Percentiles rank a stretch among this genome's conserved stretches.
Evolutionary conservation across 164 flowering plant species (phyloP).

Genomic region (Tetracentron sinense): DNA sequence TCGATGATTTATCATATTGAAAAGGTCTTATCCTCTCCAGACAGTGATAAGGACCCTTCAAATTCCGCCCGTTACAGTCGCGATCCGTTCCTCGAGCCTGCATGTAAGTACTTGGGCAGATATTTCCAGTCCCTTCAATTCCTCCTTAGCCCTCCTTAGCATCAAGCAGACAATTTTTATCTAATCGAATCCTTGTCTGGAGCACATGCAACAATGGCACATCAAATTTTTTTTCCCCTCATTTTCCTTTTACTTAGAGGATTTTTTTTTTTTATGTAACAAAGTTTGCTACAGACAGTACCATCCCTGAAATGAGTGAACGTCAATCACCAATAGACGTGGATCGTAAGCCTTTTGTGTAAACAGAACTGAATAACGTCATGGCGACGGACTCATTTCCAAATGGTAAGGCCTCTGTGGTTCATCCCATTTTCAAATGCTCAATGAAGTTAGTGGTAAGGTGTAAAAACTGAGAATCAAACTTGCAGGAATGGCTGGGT

Average conservation of each 20-base stretch:
- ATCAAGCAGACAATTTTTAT: not conserved
- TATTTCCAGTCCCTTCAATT: too few species aligned
- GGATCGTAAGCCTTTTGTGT: not conserved
- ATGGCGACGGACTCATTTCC: not conserved
- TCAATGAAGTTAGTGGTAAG: not conserved
- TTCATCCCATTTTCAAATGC: not conserved
- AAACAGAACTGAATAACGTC: not conserved
- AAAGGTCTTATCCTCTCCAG: not conserved
- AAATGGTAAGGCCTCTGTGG: not conserved
- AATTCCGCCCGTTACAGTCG: not conserved
- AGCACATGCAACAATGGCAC: not conserved
- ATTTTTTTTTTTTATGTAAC: too few species aligned
- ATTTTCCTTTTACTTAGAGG: too few species aligned
- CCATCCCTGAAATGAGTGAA: not conserved
- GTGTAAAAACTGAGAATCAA: not conserved
- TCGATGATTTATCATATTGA: not conserved
- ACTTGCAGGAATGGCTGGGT: not conserved
- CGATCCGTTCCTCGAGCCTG: not conserved
- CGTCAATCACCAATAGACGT: not conserved
- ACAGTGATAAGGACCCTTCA: not conserved
- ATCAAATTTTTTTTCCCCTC: not conserved
- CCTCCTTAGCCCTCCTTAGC: not conserved
- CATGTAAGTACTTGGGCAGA: not conserved
- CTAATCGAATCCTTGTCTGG: not conserved
- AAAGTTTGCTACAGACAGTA: not conserved